Percentiles rank a stretch among this genome's conserved stretches.
These are phyloP conservation scores for Phytophthora melonis DNA, from an alignment of 352 stramenopile species.

Conservation along the genomic window DNA sequence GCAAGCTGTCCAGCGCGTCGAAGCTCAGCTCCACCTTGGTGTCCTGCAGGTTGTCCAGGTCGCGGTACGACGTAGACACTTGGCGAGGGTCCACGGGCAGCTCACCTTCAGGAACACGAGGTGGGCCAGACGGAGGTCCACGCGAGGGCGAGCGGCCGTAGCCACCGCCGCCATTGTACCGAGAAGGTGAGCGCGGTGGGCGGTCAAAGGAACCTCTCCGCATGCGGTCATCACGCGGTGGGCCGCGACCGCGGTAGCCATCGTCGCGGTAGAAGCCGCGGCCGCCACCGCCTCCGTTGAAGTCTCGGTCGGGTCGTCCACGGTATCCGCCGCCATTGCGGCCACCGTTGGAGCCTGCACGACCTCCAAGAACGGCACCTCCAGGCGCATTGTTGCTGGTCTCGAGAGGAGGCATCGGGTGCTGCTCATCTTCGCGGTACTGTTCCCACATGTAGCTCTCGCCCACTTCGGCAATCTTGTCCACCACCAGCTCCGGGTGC, in stretches of 20 bases:
- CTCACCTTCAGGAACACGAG: conserved; percentile 65
- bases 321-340: conserved; percentile 44
- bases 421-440: conserved; percentile 84
- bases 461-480: conserved; percentile 83
- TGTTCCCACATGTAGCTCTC: conserved; percentile 91
- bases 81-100: conserved; percentile 82
- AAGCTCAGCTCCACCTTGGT: conserved; percentile 89
- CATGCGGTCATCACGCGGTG: conserved; percentile 57
- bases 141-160: conserved; percentile 44
- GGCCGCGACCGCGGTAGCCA: conserved; percentile 62
- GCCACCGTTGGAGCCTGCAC: conserved; percentile 42
- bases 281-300: conserved; percentile 41
- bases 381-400: conserved; percentile 68
- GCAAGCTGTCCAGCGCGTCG: conserved; percentile 79
- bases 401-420: conserved; percentile 77
- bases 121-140: conserved; percentile 29
- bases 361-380: conserved; percentile 63
- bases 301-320: conserved; percentile 40
- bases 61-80: conserved; percentile 86
- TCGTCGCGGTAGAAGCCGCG: conserved; percentile 70
- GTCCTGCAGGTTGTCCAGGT: conserved; percentile 86
- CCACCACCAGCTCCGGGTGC: conserved; percentile 82
- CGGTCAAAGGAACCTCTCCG: conserved; percentile 60
- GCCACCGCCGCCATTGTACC: conserved; percentile 35
- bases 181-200: conserved; percentile 47